phyloP scores from a whole-genome alignment of 176 grass and related monocot genomes.

The Triticum turgidum region DNA sequence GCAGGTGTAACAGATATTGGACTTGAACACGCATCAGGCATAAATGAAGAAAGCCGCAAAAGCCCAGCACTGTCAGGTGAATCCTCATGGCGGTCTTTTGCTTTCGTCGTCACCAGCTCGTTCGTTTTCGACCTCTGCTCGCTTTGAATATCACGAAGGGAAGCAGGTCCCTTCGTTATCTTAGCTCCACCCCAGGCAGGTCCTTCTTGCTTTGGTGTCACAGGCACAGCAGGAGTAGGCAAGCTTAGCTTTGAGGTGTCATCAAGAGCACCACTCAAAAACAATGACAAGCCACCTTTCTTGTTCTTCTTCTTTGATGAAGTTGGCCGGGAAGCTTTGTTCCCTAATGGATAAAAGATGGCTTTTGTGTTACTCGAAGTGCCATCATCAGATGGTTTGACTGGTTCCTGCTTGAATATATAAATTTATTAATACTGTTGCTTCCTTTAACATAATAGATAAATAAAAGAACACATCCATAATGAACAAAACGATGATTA shows the following conservation, averaged over 20 bases:
- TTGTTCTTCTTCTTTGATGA: constrained; percentile 89
- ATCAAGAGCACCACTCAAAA: constrained; percentile 95
- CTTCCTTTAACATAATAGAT: background rate
- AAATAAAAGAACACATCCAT: background rate
- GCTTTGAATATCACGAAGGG: constrained; percentile 88
- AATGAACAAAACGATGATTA: constrained; percentile 7
- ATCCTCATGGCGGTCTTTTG: constrained; percentile 47
- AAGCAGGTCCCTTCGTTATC: constrained; percentile 60
- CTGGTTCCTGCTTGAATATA: constrained; percentile 55
- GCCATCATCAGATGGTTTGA: constrained; percentile 39
- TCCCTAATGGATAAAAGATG: constrained; percentile 38
- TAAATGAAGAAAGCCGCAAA: constrained; percentile 65
- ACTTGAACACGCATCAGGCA: constrained; percentile 47
- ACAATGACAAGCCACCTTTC: constrained; percentile 92
- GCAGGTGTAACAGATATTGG: constrained; percentile 59
- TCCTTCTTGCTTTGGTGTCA: constrained; percentile 69
- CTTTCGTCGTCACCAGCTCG: constrained; percentile 27
- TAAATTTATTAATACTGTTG: constrained; percentile 25
- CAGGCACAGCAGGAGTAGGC: constrained; percentile 38
- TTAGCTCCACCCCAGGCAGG: constrained; percentile 94
- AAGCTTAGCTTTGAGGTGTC: constrained; percentile 61
- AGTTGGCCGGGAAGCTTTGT: constrained; percentile 46
- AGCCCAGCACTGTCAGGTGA: constrained; percentile 42
- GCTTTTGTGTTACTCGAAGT: constrained; percentile 38
- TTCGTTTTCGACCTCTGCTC: constrained; percentile 74